phyloP scores from a whole-genome alignment of 495 filamentous ascomycete species.

The Lasiosphaeria ovina region DNA sequence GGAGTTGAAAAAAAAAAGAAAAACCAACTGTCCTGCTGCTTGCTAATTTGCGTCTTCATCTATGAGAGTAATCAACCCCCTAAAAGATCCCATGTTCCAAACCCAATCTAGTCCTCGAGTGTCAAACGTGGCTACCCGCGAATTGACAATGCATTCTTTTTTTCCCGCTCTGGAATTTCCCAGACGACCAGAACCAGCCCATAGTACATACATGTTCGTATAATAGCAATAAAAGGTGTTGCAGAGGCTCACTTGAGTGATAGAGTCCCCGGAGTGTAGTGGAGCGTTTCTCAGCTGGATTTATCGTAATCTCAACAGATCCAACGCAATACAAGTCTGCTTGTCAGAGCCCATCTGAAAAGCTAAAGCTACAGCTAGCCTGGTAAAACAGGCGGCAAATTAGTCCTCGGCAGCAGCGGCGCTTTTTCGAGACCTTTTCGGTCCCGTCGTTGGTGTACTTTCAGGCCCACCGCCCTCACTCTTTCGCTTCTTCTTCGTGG shows the following conservation, averaged over 20 bases:
- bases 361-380: too few species aligned
- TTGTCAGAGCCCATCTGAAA: too few species aligned
- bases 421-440: conserved; percentile 32
- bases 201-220: background rate
- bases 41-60: background rate
- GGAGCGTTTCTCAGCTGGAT: too few species aligned
- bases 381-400: too few species aligned
- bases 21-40: background rate
- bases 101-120: background rate
- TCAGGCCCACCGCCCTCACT: conserved; percentile 39
- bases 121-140: background rate
- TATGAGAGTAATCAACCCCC: too few species aligned
- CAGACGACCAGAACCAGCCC: background rate
- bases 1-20: background rate
- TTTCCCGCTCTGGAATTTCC: background rate
- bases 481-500: conserved; percentile 62
- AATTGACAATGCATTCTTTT: background rate
- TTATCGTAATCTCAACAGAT: too few species aligned
- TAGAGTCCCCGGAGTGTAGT: too few species aligned
- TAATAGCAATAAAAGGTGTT: background rate
- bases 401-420: conserved; percentile 16
- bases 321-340: too few species aligned
- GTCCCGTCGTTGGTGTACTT: conserved; percentile 23
- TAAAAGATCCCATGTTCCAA: background rate
- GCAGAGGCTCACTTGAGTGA: too few species aligned